phyloP scores from a whole-genome alignment of 2,329 filamentous ascomycete species.

The Parafenestella ontariensis region DNA sequence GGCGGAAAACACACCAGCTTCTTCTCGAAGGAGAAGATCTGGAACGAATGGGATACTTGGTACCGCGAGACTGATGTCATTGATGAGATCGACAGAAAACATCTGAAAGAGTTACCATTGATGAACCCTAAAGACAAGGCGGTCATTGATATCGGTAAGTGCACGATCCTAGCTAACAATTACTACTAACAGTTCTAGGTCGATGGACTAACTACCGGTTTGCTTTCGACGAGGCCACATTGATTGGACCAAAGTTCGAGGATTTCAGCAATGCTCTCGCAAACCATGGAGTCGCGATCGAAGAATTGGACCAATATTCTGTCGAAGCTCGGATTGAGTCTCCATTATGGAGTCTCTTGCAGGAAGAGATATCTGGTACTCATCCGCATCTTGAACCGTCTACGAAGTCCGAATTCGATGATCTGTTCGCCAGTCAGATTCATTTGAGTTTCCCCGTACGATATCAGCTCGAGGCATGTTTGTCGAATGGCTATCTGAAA shows the following conservation, averaged over 20 bases:
- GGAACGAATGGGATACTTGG: slow-evolving; percentile 66
- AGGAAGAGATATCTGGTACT: slow-evolving; percentile 37
- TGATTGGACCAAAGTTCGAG: slow-evolving; percentile 46
- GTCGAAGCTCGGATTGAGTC: slow-evolving; percentile 31
- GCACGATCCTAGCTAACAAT: background rate
- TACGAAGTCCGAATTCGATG: slow-evolving; percentile 20
- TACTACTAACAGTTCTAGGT: slow-evolving; percentile 45
- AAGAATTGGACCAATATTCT: slow-evolving; percentile 53
- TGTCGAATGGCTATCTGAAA: slow-evolving; percentile 79
- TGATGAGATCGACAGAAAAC: slow-evolving; percentile 43
- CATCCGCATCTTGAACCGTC: slow-evolving; percentile 26
- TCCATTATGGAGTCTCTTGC: slow-evolving; percentile 35
- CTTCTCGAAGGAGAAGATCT: slow-evolving; percentile 46
- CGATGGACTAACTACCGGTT: slow-evolving; percentile 69
- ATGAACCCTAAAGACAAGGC: slow-evolving; percentile 54
- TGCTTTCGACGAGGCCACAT: slow-evolving; percentile 50
- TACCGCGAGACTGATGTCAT: slow-evolving; percentile 70
- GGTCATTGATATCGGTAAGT: slow-evolving; percentile 66
- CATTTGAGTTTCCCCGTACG: slow-evolving; percentile 68
- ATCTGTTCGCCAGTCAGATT: slow-evolving; percentile 40
- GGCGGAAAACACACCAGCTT: slow-evolving; percentile 17
- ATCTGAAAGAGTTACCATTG: slow-evolving; percentile 26
- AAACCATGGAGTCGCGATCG: slow-evolving; percentile 74
- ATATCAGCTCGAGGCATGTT: slow-evolving; percentile 91
- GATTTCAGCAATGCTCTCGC: slow-evolving; percentile 63